Percentiles rank a stretch among this genome's conserved stretches.
phyloP scores from a whole-genome alignment of 148 eudicot genomes.

The Silene latifolia region DNA sequence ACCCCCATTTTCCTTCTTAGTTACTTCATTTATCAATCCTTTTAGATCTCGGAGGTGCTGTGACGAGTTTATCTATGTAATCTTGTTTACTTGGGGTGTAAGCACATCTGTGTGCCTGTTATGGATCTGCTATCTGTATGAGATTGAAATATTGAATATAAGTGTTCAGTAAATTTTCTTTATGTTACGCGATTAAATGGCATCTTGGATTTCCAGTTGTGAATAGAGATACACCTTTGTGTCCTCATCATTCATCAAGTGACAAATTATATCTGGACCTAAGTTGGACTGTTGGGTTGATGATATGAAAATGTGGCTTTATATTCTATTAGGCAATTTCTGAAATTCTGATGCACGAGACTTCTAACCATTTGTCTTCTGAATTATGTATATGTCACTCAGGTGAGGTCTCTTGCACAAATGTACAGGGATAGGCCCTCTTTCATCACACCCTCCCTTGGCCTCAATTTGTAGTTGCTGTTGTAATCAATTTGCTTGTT shows the following conservation, averaged over 20 bases:
- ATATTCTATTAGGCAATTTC: neutral
- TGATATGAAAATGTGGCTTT: neutral
- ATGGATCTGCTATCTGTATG: too few relatives aligned
- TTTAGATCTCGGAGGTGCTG: neutral
- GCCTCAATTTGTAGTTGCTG: neutral
- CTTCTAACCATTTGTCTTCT: neutral
- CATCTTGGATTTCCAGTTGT: too few relatives aligned
- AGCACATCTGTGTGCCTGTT: too few relatives aligned
- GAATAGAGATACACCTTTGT: too few relatives aligned
- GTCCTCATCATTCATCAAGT: too few relatives aligned
- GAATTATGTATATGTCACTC: too few relatives aligned
- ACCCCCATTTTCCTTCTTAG: neutral
- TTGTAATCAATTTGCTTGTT: neutral
- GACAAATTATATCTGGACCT: too few relatives aligned
- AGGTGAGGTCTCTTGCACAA: neutral
- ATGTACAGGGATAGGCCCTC: neutral
- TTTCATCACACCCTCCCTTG: slow-evolving; percentile 1
- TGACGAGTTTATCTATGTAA: neutral
- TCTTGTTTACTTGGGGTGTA: too few relatives aligned
- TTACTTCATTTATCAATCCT: neutral
- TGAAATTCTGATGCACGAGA: neutral
- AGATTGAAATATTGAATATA: too few relatives aligned
- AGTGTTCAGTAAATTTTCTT: too few relatives aligned
- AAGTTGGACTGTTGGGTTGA: neutral
- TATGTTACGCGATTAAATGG: too few relatives aligned